Evolutionary conservation across 2,329 filamentous ascomycete species (phyloP), one percentile per base, ranked within the genome.

Genomic region (Fusarium chlamydosporum): DNA sequence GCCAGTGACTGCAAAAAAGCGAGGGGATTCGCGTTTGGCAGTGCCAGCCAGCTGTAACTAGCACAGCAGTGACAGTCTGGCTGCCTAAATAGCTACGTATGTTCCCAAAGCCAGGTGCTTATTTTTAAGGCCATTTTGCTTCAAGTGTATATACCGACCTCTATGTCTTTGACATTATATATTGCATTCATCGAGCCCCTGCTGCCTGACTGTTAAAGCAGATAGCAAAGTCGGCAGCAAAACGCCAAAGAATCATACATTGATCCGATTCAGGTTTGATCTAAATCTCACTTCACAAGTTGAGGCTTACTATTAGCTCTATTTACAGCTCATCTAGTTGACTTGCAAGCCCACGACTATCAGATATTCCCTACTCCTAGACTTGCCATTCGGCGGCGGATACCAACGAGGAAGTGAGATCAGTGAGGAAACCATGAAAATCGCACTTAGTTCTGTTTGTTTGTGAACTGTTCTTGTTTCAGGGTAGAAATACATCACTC

Each of bases 21-120:
- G 67, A 69, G 61, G 67, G 66, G 13, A 69, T 69, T 70, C 53
- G 56, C 50, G 41, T 18, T 52, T 35, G 12, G 11, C 18, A 18
- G 6, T 61, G 55, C n/a, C 37, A 27, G 46, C 33, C 35, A 37
- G 33, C 34, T 6, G 10, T 31, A 29, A 31, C 34, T 37, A 18
- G 29, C 40, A 29, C 31, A 23, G 34, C 37, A 35, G 37, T 34
- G 9, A 54, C 47, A 40, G 12, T 15, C 27, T 35, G 23, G 4
- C 34, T 29, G 34, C 47, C 34, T 40, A 29, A 12, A 3, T 3
- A 20, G 13, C 12, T 38, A 13, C 12, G 5, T 9, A n/a, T 15
- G 23, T 23, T 23, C 23, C 23, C 23, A 23, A 23, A 23, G 23
- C 23, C 23, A 6, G 4, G 23, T 23, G 23, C 23, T 23, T 23